Percentiles rank a stretch among this genome's conserved stretches.
Evolutionary conservation across 2,329 filamentous ascomycete genomes (phyloP).

Genomic region (Shiraia sp.): DNA sequence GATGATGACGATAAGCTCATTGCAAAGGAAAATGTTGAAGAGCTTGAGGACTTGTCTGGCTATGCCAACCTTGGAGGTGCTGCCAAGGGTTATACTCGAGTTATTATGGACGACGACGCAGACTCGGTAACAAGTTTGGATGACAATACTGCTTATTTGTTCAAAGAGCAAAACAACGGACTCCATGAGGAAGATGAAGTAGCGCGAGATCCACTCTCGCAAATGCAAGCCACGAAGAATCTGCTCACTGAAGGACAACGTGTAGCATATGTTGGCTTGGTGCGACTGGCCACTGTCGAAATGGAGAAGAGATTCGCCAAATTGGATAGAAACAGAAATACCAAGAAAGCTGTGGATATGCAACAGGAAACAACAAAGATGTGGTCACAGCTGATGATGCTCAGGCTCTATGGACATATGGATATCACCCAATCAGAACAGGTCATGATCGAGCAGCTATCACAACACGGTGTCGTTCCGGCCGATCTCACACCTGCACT

Average conservation of each 20-base stretch:
- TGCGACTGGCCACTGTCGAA: constrained; percentile 75
- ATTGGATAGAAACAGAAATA: constrained; percentile 64
- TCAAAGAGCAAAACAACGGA: constrained; percentile 72
- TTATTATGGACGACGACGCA: constrained; percentile 93
- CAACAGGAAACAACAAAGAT: constrained; percentile 82
- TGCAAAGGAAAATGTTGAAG: constrained; percentile 74
- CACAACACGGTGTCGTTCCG: constrained; percentile 86
- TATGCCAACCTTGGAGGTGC: constrained; percentile 84
- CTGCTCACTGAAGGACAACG: constrained; percentile 92
- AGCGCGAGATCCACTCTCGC: constrained; percentile 75
- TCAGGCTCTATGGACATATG: constrained; percentile 92
- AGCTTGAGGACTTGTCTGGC: constrained; percentile 68
- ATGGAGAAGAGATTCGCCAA: constrained; percentile 72
- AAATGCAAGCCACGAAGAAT: constrained; percentile 95
- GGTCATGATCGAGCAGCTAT: constrained; percentile 97
- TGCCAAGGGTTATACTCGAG: constrained; percentile 91
- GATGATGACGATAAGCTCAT: constrained; percentile 89
- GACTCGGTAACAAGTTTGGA: constrained; percentile 95
- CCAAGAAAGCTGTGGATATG: constrained; percentile 72
- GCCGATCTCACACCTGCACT: constrained; percentile 81
- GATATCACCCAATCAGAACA: constrained; percentile 90
- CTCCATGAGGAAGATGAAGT: constrained; percentile 74
- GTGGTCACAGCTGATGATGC: constrained; percentile 99
- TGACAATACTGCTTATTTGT: constrained; percentile 94
- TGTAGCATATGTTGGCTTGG: constrained; percentile 92